Evolutionary conservation across 805 yeast species (phyloP).

Genomic region (Zygotorulaspora danielsina): DNA sequence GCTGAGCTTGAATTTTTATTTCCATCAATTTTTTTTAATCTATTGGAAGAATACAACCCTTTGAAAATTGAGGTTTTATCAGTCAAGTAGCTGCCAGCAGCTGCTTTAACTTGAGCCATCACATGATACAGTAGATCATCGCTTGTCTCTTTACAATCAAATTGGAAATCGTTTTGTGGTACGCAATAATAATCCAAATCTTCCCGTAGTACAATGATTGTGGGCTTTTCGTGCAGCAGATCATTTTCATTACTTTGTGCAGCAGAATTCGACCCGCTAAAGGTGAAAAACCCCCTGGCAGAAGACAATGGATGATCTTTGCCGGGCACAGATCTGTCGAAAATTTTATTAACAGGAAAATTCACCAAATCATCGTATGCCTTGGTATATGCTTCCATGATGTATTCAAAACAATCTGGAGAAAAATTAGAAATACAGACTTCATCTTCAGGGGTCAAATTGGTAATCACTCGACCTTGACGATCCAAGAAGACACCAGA

Average conservation of each 20-base stretch:
- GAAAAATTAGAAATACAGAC: constrained; percentile 76
- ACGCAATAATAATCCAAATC: constrained; percentile 92
- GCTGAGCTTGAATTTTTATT: constrained; percentile 1
- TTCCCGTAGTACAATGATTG: constrained; percentile 86
- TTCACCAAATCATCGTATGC: constrained; percentile 59
- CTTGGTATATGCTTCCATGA: constrained; percentile 62
- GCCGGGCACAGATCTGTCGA: constrained; percentile 28
- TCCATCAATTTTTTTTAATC: constrained; percentile 20
- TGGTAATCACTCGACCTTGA: constrained; percentile 71
- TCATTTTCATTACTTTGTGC: constrained; percentile 46
- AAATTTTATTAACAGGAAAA: constrained; percentile 38
- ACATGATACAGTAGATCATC: constrained; percentile 38
- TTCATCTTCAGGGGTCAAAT: constrained; percentile 71
- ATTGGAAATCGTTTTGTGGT: constrained; percentile 41
- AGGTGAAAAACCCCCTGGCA: constrained; percentile 31
- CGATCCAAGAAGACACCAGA: constrained; percentile 82
- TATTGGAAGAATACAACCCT: constrained; percentile 51
- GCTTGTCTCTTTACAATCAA: constrained; percentile 49
- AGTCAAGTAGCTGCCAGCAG: constrained; percentile 66
- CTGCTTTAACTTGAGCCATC: constrained; percentile 63
- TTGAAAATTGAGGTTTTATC: constrained; percentile 61
- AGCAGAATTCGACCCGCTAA: constrained; percentile 12
- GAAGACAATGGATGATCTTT: constrained; percentile 19
- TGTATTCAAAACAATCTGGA: constrained; percentile 81
- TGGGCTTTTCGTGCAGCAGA: constrained; percentile 74